Evolutionary conservation across 1,139 yeast species (phyloP), one percentile per base, ranked within the genome.

Genomic region (Suhomyces taliae): DNA sequence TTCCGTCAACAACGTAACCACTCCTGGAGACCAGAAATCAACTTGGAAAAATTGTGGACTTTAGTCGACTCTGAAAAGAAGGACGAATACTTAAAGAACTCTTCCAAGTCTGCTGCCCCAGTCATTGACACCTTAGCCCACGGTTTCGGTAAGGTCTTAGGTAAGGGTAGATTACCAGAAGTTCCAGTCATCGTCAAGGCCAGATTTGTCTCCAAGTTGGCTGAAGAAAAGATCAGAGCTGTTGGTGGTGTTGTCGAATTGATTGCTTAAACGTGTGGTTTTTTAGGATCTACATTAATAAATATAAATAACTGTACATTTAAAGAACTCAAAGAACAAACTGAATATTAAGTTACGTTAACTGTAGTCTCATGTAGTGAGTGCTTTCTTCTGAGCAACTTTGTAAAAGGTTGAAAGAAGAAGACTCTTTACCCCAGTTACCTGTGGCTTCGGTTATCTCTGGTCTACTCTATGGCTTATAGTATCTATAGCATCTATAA

Each of bases 231-330:
- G 86, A 95, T 95, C 84, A 90, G 88, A 86, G 98, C 96, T 74
- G 99, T 87, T 73, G 99, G 99, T 83, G 99, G 99, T 87, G 99
- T 87, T 74, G 96, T 93, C 77, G 99, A 93, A 84, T 89, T 93
- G 76, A 79, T 93, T 78, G 99, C 99, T 79, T 93, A 90, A 87
- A 37, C 49, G 50, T 49, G 41, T 43, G 41, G 41, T 42, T 33
- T 48, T 43, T 27, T 33, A 41, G 43, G 33, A 42, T 44, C 44
- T 43, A 44, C 48, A 53, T 52, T 53, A 54, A 54, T 53, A 54
- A 53, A 54, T 50, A 52, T 53, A 47, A 47, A 47, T 44, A 44
- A 41, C 50, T 46, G 45, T 45, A 45, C 41, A 39, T 39, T 36
- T 39, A 34, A 34, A 19, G 24, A 19, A 19, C 24, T 19, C 24